Evolutionary conservation across 78 protist species (phyloP).

Genomic region (Dictyostelium intermedium): DNA sequence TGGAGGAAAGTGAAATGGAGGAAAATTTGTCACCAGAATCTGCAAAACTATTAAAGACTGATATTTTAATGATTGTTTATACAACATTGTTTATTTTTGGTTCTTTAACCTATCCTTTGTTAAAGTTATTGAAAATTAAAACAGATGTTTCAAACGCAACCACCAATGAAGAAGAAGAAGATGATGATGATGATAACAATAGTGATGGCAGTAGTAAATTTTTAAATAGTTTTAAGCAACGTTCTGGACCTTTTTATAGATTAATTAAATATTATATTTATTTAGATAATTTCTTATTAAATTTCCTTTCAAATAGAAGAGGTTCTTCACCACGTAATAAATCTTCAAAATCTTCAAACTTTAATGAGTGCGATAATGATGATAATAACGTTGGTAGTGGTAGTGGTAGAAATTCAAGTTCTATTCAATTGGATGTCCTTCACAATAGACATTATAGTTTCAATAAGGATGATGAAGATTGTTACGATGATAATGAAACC

Average conservation of each 20-base stretch:
- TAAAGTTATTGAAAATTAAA: constrained; percentile 29
- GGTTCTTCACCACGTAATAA: not conserved
- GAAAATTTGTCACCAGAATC: not conserved
- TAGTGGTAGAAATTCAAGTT: not conserved
- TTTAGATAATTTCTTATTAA: not conserved
- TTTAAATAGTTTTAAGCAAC: not conserved
- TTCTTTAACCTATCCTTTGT: constrained; percentile 17
- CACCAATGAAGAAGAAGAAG: not conserved
- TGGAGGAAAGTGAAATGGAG: not conserved
- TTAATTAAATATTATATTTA: not conserved
- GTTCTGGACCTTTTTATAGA: not conserved
- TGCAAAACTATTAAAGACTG: not conserved
- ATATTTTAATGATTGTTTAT: constrained; percentile 23
- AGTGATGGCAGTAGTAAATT: not conserved
- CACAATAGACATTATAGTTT: not conserved
- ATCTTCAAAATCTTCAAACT: not conserved
- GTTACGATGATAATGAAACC: not conserved
- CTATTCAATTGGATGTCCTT: not conserved
- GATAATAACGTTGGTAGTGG: not conserved
- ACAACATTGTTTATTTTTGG: constrained; percentile 40
- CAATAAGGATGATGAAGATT: not conserved
- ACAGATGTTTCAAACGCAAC: not conserved
- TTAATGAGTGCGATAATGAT: not conserved
- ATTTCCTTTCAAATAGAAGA: not conserved
- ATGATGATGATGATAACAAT: not conserved